Base-by-base conservation (phyloP, 495 filamentous ascomycete genomes). In the Penicillium angulare region DNA sequence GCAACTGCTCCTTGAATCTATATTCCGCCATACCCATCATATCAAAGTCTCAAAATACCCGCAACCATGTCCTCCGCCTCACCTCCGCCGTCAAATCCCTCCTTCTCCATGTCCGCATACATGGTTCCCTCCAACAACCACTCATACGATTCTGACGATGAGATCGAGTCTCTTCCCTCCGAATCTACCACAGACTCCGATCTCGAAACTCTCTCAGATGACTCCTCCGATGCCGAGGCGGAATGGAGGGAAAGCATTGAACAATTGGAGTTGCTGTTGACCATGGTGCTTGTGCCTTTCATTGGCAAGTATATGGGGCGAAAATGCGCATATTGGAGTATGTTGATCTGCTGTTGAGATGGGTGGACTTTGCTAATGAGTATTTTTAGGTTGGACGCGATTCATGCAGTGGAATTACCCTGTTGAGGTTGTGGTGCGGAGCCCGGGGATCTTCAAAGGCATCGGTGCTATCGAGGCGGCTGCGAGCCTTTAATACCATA, bases 261-360 rank as follows among this genome's bases (percentile, higher is more conserved):
- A 72, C 93, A 98, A 70, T 69, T 97, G 39, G 89, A 98, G 76
- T 73, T 98, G 42, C 74, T 98, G 36, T 65, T 97, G 63, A 92
- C 86, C 7, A 95, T 98, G 89, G 88, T 97, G 15, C 62, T 96
- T 57, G 86, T 97, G 31, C 93, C 93, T 15, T 96, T 92, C 65
- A 71, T 90, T 43, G 93, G 93, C 17, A 97, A 96, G 67, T 97
- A 90, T 68, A 76, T 97, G 58, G 93, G 93, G 32, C 78, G 93
- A 66, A 90, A 85, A 71, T 95, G 89, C 75, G 93, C 93, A 43
- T 97, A 97, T 70, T 97, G 90, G 90, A 86, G 93, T 97, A 73
- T 39, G 70, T 67, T 8, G 5, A 31, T 9, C 6, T 16, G 10
- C 26, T 24, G 23, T 15, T 23, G 18, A 17, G n/a, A n/a, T n/a